Base-by-base conservation (phyloP, 306 rosid species). In the Prunus salicina region DNA sequence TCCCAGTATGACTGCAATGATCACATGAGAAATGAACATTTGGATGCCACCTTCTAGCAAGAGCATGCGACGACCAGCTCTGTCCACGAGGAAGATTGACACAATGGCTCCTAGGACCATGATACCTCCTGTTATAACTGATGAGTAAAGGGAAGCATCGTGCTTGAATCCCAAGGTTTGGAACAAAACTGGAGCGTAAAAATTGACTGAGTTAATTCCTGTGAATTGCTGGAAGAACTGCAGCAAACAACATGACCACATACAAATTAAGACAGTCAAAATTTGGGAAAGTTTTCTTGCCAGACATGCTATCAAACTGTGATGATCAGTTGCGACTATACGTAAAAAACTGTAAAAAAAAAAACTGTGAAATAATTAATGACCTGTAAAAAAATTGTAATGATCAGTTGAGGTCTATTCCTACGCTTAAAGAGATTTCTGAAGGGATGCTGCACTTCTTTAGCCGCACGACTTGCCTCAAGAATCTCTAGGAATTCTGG, bases 171-270 rank as follows among this genome's bases (percentile, higher is more conserved):
- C 93, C 25, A 90, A 6, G 0, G 91, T 82, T 74, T 22, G 84
- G 78, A 90, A 90, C 58, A 88, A 63, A 15, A 88, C 93, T 2
- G 93, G 96, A 2, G 96, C 92, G 14, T 90, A 90, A 76, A 90
- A 90, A 88, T 87, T 89, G 71, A 89, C 86, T 0, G 94, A 88
- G 7, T 89, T 87, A 63, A 89, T 89, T 7, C 93, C 93, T 0
- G 91, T 91, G 76, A 82, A 79, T 61, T 91, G 96, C 55, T 91
- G 96, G 82, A 91, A 91, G 3, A 89, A 43, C 93, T 88, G 52
- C 51, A 19, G 20, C 24, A 22, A 38, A 43, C 32, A 47, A 28
- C 67, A 49, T 49, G 52, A 41, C 30, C 34, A 62, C 7, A 15
- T 15, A 62, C 20, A 30, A 62, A 12, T 62, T 19, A 28, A 58